Percentiles rank a stretch among this genome's conserved stretches.
These are phyloP conservation scores for Aristolochia californica DNA, from an alignment of 164 flowering plant species.

Conservation along the genomic window DNA sequence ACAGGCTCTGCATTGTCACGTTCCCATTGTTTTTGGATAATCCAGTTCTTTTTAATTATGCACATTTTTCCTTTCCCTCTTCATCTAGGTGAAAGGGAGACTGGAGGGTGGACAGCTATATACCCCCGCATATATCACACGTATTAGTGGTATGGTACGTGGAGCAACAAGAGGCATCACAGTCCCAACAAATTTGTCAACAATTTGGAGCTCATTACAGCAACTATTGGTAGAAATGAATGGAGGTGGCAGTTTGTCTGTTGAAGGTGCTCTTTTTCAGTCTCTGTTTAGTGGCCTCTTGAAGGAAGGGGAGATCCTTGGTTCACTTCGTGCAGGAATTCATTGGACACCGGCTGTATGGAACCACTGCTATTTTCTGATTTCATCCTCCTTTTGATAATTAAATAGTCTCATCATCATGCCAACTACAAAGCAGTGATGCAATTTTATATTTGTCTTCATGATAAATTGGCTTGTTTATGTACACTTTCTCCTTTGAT, in stretches of 20 bases:
- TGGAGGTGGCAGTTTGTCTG: constrained; percentile 76
- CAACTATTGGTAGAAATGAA: constrained; percentile 57
- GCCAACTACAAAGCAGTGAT: too few relatives aligned
- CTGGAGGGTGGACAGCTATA: constrained; percentile 96
- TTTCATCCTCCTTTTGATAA: not conserved
- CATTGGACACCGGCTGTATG: constrained; percentile 96
- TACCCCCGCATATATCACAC: constrained; percentile 86
- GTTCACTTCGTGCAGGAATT: constrained; percentile 90
- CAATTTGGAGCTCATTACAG: constrained; percentile 79
- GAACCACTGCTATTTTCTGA: constrained; percentile 1
- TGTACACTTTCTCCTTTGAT: too few relatives aligned
- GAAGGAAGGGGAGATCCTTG: constrained; percentile 78
- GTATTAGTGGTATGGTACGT: constrained; percentile 91
- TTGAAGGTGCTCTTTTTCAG: constrained; percentile 77
- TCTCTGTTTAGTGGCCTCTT: constrained; percentile 68
- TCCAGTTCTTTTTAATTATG: not conserved
- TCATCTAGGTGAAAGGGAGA: constrained; percentile 78
- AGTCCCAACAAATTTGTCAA: constrained; percentile 73
- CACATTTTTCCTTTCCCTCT: not conserved
- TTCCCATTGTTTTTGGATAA: not conserved
- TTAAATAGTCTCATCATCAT: not conserved
- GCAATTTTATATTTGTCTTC: too few relatives aligned
- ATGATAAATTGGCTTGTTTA: too few relatives aligned
- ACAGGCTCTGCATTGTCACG: too few relatives aligned
- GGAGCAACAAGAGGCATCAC: constrained; percentile 87